Conservation (phyloP, 768 basidiomycete species). For the Filobasidium wieringae region DNA sequence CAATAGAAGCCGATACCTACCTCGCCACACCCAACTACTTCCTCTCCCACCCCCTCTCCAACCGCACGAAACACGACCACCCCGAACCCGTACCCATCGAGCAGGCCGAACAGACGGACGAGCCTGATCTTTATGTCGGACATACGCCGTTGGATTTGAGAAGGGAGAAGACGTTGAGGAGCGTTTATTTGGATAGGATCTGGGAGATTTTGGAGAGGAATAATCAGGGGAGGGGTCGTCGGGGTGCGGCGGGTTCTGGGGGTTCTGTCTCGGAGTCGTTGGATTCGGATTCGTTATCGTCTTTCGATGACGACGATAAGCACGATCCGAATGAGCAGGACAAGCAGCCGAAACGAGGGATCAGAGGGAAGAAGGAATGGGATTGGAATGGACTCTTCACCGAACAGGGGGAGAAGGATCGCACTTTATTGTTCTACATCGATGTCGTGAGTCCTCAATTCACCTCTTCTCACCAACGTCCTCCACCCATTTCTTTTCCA, state of each 20-base stretch:
- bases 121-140: conserved; percentile 10
- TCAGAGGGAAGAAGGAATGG: not conserved
- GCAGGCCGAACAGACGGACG: not conserved
- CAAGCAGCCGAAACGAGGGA: not conserved
- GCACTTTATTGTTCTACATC: conserved; percentile 15
- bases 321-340: not conserved
- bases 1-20: conserved; percentile 21
- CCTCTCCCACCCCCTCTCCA: not conserved
- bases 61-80: not conserved
- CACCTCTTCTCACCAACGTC: not conserved
- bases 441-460: conserved; percentile 26
- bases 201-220: conserved; percentile 11
- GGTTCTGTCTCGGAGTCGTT: too few species aligned
- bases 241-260: too few species aligned
- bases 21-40: not conserved
- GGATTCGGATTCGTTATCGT: too few species aligned
- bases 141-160: conserved; percentile 16
- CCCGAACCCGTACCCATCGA: not conserved
- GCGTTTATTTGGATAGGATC: conserved; percentile 19
- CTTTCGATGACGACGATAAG: not conserved
- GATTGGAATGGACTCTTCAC: conserved; percentile 10
- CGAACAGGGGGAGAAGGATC: conserved; percentile 4
- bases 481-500: not conserved
- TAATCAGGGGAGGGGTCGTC: conserved; percentile 2
- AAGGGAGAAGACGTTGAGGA: conserved; percentile 13